Evolutionary conservation across 2,329 filamentous ascomycete genomes (phyloP).

Genomic region (Aspergillus sp.): DNA sequence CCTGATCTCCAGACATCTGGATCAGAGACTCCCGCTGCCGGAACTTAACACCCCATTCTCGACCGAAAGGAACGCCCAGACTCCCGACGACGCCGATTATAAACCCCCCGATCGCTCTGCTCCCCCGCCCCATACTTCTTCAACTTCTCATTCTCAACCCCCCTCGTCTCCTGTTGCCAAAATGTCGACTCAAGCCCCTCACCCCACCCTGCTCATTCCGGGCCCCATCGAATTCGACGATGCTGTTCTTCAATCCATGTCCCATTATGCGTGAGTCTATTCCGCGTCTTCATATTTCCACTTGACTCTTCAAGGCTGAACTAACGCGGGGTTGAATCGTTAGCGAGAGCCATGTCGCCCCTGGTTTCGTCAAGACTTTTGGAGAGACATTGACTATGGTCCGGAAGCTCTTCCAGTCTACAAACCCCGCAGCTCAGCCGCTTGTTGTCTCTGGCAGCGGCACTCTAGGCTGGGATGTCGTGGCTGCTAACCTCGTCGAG

Average conservation of each 20-base stretch:
- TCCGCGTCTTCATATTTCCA: conserved; percentile 5
- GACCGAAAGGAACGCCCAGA: conserved; percentile 55
- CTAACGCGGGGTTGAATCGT: not conserved
- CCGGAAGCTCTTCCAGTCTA: conserved; percentile 91
- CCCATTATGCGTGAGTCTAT: conserved; percentile 66
- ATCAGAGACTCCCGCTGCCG: conserved; percentile 53
- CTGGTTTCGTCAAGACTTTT: conserved; percentile 85
- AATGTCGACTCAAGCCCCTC: conserved; percentile 60
- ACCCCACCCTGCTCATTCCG: conserved; percentile 84
- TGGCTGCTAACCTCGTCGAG: conserved; percentile 90
- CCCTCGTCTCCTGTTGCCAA: conserved; percentile 32
- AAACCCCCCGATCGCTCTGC: conserved; percentile 39
- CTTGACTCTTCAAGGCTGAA: not conserved
- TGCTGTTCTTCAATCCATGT: conserved; percentile 92
- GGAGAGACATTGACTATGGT: conserved; percentile 85
- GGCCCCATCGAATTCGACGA: conserved; percentile 98
- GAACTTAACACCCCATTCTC: conserved; percentile 65
- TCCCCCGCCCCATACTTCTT: conserved; percentile 6
- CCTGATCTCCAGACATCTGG: conserved; percentile 63
- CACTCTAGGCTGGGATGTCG: conserved; percentile 94
- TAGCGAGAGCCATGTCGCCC: conserved; percentile 91
- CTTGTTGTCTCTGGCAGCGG: conserved; percentile 93
- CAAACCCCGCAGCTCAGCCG: conserved; percentile 77
- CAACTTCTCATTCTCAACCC: conserved; percentile 8
- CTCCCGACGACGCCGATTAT: conserved; percentile 56